A percentile compares a stretch with the other conserved stretches of the same genome.
Evolutionary conservation across 1,284 basidiomycete species (phyloP).

Genomic region (Baeospora myosura): DNA sequence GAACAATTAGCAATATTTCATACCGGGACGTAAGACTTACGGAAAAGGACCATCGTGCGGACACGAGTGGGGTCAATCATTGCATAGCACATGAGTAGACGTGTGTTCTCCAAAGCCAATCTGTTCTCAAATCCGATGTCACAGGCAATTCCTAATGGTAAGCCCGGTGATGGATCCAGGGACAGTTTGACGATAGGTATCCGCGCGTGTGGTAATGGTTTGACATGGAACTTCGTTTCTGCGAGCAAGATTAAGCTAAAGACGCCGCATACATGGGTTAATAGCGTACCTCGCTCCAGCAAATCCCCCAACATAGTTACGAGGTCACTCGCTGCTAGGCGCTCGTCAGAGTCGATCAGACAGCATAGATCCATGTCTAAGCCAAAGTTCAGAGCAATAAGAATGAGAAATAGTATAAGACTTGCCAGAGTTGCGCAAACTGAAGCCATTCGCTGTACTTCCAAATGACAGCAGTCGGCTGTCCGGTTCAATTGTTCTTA

Average conservation of each 20-base stretch:
- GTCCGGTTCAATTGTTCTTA: slow-evolving; percentile 89
- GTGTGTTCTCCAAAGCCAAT: slow-evolving; percentile 93
- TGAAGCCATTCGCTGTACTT: slow-evolving; percentile 91
- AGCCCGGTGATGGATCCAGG: slow-evolving; percentile 81
- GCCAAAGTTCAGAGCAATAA: slow-evolving; percentile 7
- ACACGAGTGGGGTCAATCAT: slow-evolving; percentile 94
- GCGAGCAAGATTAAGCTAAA: slow-evolving; percentile 12
- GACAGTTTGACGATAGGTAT: slow-evolving; percentile 99
- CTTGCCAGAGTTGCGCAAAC: slow-evolving; percentile 88
- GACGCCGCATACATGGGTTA: slow-evolving; percentile 1
- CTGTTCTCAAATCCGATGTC: slow-evolving; percentile 99
- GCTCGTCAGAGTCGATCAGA: slow-evolving; percentile 81
- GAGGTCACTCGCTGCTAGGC: slow-evolving; percentile 76
- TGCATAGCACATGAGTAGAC: slow-evolving; percentile 93
- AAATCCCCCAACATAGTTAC: slow-evolving; percentile 92
- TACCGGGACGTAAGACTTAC: slow-evolving; percentile 44
- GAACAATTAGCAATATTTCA: slow-evolving; percentile 4
- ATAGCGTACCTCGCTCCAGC: slow-evolving; percentile 75
- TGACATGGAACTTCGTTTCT: slow-evolving; percentile 98
- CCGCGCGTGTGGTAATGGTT: slow-evolving; percentile 91
- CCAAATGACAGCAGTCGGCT: slow-evolving; percentile 91
- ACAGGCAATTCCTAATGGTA: slow-evolving; percentile 89
- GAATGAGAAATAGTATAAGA: slow-evolving; percentile 11
- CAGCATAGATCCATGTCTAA: slow-evolving; percentile 98
- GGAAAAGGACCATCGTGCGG: slow-evolving; percentile 90